Evolutionary conservation across 2,329 filamentous ascomycete species (phyloP), one percentile per base, ranked within the genome.

Genomic region (Hymenoscyphus salicellus): DNA sequence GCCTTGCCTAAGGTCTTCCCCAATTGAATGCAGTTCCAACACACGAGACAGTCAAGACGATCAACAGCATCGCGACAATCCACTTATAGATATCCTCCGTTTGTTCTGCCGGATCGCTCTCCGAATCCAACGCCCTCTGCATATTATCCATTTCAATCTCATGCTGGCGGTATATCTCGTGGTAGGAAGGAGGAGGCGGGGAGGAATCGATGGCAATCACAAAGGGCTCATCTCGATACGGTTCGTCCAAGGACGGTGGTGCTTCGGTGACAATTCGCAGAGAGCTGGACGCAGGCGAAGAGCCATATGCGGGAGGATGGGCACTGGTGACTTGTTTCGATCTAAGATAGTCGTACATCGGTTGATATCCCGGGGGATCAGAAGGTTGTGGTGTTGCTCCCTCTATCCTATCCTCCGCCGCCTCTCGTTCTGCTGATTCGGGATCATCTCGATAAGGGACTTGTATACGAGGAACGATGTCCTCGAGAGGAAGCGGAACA

Each of bases 291-390:
- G 20, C 46, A 30, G 62, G 38, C 41, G 61, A 55, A 49, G 60
- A 30, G 61, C 58, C 63, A 33, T 63, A 63, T 36, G 55, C 61
- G 3, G 55, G 62, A 26, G 62, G 57, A 49, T 60, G 30, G n/a
- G 57, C 20, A 28, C 46, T 60, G 23, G 62, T 60, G 17, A 63
- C 38, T 30, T 64, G 58, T 30, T 65, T 69, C 14, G 69, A 65
- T 38, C 72, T 66, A 4, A 74, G 65, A 55, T 74, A 74, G 55
- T 74, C 72, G 65, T 72, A 69, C 72, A 74, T 74, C 1, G 72
- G 72, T 59, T 71, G 68, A 52, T 74, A 74, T 36, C 61, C 63
- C 16, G 72, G 72, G 58, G 72, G 72, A 7, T 64, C 43, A 32
- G 26, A 28, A 41, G 55, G 33, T 60, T 28, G 52, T 60, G 33